phyloP scores from a whole-genome alignment of 2,329 filamentous ascomycete genomes.

The Thielaviopsis populi region DNA sequence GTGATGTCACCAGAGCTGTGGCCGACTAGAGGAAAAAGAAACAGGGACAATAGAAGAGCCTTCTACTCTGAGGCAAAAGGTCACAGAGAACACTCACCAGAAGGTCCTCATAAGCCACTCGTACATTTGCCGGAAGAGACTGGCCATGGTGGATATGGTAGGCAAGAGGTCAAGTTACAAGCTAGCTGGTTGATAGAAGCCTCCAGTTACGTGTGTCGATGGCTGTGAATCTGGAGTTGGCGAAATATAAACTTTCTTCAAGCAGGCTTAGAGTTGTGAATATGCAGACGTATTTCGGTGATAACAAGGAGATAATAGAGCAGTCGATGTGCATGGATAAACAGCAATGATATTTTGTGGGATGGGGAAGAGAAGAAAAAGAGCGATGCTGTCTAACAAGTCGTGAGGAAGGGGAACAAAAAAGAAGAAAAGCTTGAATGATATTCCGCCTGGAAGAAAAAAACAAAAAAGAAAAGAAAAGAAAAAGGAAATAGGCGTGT shows the following conservation, averaged over 20 bases:
- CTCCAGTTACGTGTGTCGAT: not conserved
- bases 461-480: not conserved
- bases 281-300: not conserved
- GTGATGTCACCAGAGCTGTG: not conserved
- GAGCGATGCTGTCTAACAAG: not conserved
- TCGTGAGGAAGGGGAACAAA: not conserved
- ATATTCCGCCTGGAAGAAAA: not conserved
- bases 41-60: not conserved
- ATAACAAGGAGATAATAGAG: not conserved
- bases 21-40: not conserved
- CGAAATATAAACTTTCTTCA: not conserved
- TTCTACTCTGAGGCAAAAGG: not conserved
- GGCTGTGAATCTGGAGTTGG: not conserved
- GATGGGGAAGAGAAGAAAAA: not conserved
- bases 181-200: not conserved
- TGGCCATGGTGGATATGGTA: constrained; percentile 51
- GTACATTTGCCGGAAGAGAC: constrained; percentile 86
- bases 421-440: not conserved
- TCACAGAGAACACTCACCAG: constrained; percentile 48
- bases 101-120: constrained; percentile 97
- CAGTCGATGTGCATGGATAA: not conserved
- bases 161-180: not conserved
- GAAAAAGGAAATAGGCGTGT: not conserved
- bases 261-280: not conserved
- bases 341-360: not conserved